phyloP scores from a whole-genome alignment of 176 grass and related monocot genomes.

The Calamus simplicifolius region DNA sequence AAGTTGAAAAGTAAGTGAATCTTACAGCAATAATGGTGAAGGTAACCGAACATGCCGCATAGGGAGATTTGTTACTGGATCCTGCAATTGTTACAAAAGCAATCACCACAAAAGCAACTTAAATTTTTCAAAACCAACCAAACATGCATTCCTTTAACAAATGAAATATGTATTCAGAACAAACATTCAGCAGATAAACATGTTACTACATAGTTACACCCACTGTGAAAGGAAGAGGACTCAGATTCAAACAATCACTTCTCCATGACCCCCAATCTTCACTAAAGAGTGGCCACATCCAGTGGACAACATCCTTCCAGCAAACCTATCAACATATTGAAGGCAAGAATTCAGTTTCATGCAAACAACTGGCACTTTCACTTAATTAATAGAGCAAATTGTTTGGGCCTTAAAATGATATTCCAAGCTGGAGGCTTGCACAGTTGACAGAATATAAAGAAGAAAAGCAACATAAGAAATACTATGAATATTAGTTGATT shows the following conservation, averaged over 20 bases:
- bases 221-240: constrained; percentile 74
- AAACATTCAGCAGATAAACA: no score
- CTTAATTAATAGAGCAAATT: no score
- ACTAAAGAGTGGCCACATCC: constrained; percentile 89
- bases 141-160: no score
- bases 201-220: constrained; percentile 9
- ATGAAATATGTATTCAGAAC: no score
- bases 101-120: constrained; percentile 33
- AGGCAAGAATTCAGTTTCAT: no score
- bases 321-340: constrained; percentile 32
- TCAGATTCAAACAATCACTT: constrained; percentile 68
- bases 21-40: constrained; percentile 72
- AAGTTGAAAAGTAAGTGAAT: constrained; percentile 4
- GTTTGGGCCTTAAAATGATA: no score
- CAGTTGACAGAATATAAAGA: no score
- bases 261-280: constrained; percentile 87
- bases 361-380: no score
- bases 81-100: constrained; percentile 53
- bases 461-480: no score
- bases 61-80: constrained; percentile 91
- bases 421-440: no score
- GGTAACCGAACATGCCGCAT: constrained; percentile 44
- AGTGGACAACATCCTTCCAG: constrained; percentile 77
- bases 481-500: no score
- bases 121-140: background rate